phyloP scores from a whole-genome alignment of 805 yeast species.

The Alloascoidea africana region DNA sequence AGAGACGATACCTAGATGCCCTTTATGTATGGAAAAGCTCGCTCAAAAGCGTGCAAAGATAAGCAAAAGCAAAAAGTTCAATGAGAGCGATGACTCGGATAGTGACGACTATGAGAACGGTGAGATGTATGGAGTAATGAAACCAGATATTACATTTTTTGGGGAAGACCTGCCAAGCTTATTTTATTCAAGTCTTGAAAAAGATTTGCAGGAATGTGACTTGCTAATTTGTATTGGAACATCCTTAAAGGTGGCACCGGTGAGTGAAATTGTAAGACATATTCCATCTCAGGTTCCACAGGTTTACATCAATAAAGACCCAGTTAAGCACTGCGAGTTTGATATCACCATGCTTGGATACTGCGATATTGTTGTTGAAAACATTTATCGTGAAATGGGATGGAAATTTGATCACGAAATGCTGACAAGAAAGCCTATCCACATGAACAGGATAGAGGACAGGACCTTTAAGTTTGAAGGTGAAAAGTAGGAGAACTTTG shows the following conservation, averaged over 20 bases:
- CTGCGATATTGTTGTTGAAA: constrained; percentile 72
- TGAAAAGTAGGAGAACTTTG: no score
- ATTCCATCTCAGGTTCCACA: constrained; percentile 69
- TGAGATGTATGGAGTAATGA: constrained; percentile 55
- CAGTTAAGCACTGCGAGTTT: constrained; percentile 61
- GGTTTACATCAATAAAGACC: constrained; percentile 63
- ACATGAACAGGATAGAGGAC: no score
- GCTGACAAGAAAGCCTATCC: no score
- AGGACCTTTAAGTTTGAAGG: no score
- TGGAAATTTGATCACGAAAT: constrained; percentile 44
- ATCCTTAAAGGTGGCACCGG: constrained; percentile 85
- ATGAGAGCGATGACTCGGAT: no score
- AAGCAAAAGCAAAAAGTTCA: no score
- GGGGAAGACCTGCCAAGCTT: constrained; percentile 68
- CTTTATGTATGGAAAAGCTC: constrained; percentile 30
- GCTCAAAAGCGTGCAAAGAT: background rate
- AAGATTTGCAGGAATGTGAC: constrained; percentile 49
- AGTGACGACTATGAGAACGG: constrained; percentile 16
- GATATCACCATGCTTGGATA: constrained; percentile 65
- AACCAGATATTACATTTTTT: constrained; percentile 87
- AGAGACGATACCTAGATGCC: constrained; percentile 57
- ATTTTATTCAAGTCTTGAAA: constrained; percentile 25
- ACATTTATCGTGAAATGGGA: constrained; percentile 36
- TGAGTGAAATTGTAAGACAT: constrained; percentile 67
- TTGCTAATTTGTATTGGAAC: constrained; percentile 78